These are phyloP conservation scores for Ichthyophthirius multifiliis DNA, from an alignment of 169 alveolate genomes.

Conservation along the genomic window DNA sequence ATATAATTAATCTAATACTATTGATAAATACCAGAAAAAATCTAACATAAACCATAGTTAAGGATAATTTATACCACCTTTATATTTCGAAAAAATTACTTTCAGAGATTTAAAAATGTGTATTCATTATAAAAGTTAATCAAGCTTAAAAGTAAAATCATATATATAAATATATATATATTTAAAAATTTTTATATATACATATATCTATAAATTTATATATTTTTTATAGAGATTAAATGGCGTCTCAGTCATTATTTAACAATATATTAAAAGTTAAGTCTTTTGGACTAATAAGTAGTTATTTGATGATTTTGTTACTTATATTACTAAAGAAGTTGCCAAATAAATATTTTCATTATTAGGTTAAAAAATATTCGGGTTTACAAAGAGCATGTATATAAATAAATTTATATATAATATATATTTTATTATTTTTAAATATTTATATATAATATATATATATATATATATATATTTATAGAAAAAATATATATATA, in stretches of 20 bases:
- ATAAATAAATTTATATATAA: too few species aligned
- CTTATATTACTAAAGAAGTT: not conserved
- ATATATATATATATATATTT: too few species aligned
- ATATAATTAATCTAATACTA: too few species aligned
- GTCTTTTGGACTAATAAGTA: not conserved
- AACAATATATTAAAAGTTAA: not conserved
- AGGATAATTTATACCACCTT: not conserved
- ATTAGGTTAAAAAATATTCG: not conserved
- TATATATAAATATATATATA: not conserved
- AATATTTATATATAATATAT: too few species aligned
- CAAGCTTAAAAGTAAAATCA: not conserved
- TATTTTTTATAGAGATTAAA: conserved; percentile 11
- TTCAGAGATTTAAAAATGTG: not conserved
- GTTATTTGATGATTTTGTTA: not conserved
- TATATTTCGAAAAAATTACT: not conserved
- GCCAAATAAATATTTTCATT: not conserved
- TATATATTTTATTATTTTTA: too few species aligned
- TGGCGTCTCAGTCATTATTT: conserved; percentile 5
- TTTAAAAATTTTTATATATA: too few species aligned
- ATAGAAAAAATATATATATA: too few species aligned
- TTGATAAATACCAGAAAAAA: too few species aligned
- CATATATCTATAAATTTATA: too few species aligned
- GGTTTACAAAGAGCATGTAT: not conserved
- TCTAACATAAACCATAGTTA: too few species aligned
- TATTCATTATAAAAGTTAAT: not conserved